phyloP scores from a whole-genome alignment of 2,329 filamentous ascomycete genomes.

The Verticillium isaacii region DNA sequence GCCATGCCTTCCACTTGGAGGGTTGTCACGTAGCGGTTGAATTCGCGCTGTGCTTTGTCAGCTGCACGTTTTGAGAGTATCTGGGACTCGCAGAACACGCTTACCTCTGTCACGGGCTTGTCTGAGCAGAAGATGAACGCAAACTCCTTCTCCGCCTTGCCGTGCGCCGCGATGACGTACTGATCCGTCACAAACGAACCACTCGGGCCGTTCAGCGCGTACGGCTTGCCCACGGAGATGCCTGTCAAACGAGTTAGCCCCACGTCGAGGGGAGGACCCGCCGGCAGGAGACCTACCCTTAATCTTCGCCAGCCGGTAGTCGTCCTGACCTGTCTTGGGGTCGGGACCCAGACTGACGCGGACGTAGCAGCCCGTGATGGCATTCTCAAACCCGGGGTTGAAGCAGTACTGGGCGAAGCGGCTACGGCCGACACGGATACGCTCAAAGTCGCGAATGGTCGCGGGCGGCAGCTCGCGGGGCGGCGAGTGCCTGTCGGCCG shows the following conservation, averaged over 20 bases:
- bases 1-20: slow-evolving; percentile 68
- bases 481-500: slow-evolving; percentile 60
- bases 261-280: not conserved
- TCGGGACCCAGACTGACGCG: slow-evolving; percentile 81
- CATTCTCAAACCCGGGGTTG: slow-evolving; percentile 80
- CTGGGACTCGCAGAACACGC: slow-evolving; percentile 14
- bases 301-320: slow-evolving; percentile 85
- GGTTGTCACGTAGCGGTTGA: slow-evolving; percentile 73
- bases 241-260: slow-evolving; percentile 42
- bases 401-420: slow-evolving; percentile 91
- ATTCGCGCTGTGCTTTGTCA: slow-evolving; percentile 55
- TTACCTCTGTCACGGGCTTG: slow-evolving; percentile 74
- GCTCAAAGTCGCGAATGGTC: slow-evolving; percentile 76
- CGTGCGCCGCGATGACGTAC: slow-evolving; percentile 77
- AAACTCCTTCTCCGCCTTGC: slow-evolving; percentile 77
- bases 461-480: slow-evolving; percentile 67
- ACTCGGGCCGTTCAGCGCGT: slow-evolving; percentile 75
- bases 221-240: slow-evolving; percentile 74
- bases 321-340: slow-evolving; percentile 63
- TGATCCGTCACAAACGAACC: slow-evolving; percentile 79
- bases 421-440: slow-evolving; percentile 75
- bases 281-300: slow-evolving; percentile 55
- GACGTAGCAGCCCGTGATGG: slow-evolving; percentile 78
- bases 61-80: not conserved
- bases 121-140: slow-evolving; percentile 91